A percentile compares a stretch with the other conserved stretches of the same genome.
These are phyloP conservation scores for Osmozyma mogii DNA, from an alignment of 805 yeast species.

Conservation along the genomic window DNA sequence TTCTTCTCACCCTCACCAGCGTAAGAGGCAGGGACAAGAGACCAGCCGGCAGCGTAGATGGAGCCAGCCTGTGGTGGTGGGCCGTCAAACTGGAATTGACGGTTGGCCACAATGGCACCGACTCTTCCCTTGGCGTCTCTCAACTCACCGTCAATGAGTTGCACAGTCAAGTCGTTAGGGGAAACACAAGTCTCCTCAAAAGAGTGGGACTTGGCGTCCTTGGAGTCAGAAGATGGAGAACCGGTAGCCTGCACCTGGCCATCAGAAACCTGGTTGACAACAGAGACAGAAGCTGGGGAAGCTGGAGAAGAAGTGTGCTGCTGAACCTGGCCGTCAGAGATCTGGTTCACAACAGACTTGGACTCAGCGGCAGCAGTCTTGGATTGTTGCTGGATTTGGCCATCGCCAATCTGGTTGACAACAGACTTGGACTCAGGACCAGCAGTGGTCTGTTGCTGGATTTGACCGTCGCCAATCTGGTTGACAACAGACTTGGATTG, in stretches of 20 bases:
- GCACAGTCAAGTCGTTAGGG: not conserved
- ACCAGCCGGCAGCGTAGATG: slow-evolving; percentile 12
- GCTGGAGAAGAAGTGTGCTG: slow-evolving; percentile 38
- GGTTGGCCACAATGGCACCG: slow-evolving; percentile 7
- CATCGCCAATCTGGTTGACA: slow-evolving; percentile 1
- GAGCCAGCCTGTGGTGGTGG: slow-evolving; percentile 38
- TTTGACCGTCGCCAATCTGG: slow-evolving; percentile 18
- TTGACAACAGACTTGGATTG: slow-evolving; percentile 23
- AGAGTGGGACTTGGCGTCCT: too few relatives aligned
- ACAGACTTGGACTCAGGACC: not conserved
- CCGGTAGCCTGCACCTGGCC: slow-evolving; percentile 1
- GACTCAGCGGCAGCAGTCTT: slow-evolving; percentile 13
- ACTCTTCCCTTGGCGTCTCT: slow-evolving; percentile 5
- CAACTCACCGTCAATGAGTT: slow-evolving; percentile 1
- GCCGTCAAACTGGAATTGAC: slow-evolving; percentile 7
- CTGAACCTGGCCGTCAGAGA: slow-evolving; percentile 10
- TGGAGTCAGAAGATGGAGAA: not conserved
- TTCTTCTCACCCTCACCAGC: slow-evolving; percentile 3
- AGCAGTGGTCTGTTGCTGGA: slow-evolving; percentile 7
- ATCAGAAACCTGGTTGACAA: not conserved
- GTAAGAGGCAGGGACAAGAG: slow-evolving; percentile 3
- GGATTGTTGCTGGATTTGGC: slow-evolving; percentile 1
- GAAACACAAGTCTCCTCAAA: not conserved
- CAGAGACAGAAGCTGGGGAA: slow-evolving; percentile 42
- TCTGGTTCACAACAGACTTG: not conserved